Percentiles rank a stretch among this genome's conserved stretches.
Evolutionary conservation across 139 green algal genomes (phyloP).

Genomic region (Chlamydomonas schloesseri): DNA sequence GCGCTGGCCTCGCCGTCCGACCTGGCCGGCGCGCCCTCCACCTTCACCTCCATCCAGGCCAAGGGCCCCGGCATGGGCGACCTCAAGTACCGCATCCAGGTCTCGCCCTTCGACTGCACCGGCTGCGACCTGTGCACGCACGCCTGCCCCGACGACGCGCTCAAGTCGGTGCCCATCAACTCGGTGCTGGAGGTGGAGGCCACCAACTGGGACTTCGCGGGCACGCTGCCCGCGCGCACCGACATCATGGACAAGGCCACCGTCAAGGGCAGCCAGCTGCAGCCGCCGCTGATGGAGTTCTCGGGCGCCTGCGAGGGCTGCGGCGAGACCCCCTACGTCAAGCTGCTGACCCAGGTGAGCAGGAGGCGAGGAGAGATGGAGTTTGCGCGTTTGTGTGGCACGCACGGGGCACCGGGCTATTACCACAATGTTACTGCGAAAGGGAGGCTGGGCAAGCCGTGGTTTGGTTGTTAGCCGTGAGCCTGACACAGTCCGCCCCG

Average conservation of each 20-base stretch:
- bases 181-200: slow-evolving; percentile 51
- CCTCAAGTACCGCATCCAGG: slow-evolving; percentile 73
- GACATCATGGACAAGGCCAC: slow-evolving; percentile 64
- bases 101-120: slow-evolving; percentile 74
- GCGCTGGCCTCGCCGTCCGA: slow-evolving; percentile 55
- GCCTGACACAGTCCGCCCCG: no score
- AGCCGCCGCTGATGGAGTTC: slow-evolving; percentile 71
- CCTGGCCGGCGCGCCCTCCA: slow-evolving; percentile 47
- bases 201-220: slow-evolving; percentile 62
- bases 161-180: slow-evolving; percentile 51
- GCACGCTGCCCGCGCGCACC: slow-evolving; percentile 38
- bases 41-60: slow-evolving; percentile 55
- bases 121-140: slow-evolving; percentile 74
- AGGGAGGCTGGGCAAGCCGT: no score
- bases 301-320: slow-evolving; percentile 70
- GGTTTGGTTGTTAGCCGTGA: no score
- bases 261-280: slow-evolving; percentile 68
- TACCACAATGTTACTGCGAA: no score
- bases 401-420: no score
- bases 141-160: slow-evolving; percentile 68
- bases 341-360: slow-evolving; percentile 52
- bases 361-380: no score
- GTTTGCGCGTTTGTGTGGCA: no score
- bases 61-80: slow-evolving; percentile 46
- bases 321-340: slow-evolving; percentile 65